Evolutionary conservation across 2,329 filamentous ascomycete genomes (phyloP).

Genomic region (Rutstroemia sp.): DNA sequence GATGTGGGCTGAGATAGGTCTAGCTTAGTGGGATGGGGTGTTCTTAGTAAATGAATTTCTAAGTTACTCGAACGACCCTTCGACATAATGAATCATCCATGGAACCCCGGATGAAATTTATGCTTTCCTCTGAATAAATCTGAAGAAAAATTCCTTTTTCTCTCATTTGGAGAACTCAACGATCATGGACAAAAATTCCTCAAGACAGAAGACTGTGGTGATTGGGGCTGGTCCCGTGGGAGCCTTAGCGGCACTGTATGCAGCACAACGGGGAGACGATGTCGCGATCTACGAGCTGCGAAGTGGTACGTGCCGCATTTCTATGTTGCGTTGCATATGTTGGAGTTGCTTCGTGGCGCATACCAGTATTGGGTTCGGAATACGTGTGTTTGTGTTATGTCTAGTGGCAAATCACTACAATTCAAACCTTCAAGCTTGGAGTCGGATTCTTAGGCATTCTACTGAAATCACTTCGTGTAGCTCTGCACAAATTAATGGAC

Average conservation of each 20-base stretch:
- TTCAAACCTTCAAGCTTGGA: too few species aligned
- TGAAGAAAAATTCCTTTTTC: not conserved
- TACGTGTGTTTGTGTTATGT: not conserved
- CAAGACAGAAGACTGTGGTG: slow-evolving; percentile 51
- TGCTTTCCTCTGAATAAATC: not conserved
- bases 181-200: not conserved
- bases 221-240: slow-evolving; percentile 93
- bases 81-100: slow-evolving; percentile 1
- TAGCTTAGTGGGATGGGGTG: not conserved
- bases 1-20: not conserved
- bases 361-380: not conserved
- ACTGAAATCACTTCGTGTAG: too few species aligned
- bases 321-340: slow-evolving; percentile 27
- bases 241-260: slow-evolving; percentile 85
- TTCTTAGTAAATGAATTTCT: not conserved
- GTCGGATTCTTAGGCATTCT: too few species aligned
- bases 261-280: slow-evolving; percentile 76
- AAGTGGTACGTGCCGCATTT: slow-evolving; percentile 53
- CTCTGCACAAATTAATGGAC: too few species aligned
- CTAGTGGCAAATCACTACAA: not conserved
- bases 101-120: not conserved
- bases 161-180: not conserved
- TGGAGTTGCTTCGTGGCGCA: not conserved
- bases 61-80: not conserved
- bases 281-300: slow-evolving; percentile 94